These are phyloP conservation scores for Microcos paniculata DNA, from an alignment of 345 rosid species.

Conservation along the genomic window DNA sequence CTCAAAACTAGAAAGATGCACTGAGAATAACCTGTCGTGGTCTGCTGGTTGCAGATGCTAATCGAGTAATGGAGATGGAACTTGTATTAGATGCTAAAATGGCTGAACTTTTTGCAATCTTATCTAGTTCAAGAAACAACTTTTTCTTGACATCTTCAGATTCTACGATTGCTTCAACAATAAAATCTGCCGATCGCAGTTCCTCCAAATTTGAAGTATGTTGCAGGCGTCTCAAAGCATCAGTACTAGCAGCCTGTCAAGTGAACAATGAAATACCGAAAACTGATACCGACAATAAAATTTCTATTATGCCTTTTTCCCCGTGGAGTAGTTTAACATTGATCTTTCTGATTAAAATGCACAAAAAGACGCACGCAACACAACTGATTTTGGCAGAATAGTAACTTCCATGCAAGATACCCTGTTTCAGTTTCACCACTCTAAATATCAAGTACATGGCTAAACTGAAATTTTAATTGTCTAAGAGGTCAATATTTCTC, in stretches of 20 bases:
- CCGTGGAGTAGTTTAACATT: no score
- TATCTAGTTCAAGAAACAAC: constrained; percentile 60
- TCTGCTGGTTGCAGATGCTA: constrained; percentile 72
- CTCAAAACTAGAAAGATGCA: not conserved
- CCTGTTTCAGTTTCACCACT: no score
- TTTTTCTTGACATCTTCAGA: constrained; percentile 77
- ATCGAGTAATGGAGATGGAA: constrained; percentile 85
- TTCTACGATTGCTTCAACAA: constrained; percentile 85
- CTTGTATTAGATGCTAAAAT: constrained; percentile 92
- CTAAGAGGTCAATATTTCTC: no score
- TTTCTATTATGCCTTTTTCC: not conserved
- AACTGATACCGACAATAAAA: not conserved
- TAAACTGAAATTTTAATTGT: no score
- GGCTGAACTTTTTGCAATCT: constrained; percentile 56
- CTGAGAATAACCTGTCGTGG: constrained; percentile 58
- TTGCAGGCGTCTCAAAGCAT: constrained; percentile 60
- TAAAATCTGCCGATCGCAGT: constrained; percentile 54
- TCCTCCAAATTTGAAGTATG: constrained; percentile 63
- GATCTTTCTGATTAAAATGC: no score
- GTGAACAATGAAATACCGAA: not conserved
- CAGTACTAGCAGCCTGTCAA: constrained; percentile 49
- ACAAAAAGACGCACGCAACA: no score
- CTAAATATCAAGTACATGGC: no score
- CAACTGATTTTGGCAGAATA: no score
- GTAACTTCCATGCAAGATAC: no score